Conservation (phyloP, 306 rosid species). For the Biancaea sappan region DNA sequence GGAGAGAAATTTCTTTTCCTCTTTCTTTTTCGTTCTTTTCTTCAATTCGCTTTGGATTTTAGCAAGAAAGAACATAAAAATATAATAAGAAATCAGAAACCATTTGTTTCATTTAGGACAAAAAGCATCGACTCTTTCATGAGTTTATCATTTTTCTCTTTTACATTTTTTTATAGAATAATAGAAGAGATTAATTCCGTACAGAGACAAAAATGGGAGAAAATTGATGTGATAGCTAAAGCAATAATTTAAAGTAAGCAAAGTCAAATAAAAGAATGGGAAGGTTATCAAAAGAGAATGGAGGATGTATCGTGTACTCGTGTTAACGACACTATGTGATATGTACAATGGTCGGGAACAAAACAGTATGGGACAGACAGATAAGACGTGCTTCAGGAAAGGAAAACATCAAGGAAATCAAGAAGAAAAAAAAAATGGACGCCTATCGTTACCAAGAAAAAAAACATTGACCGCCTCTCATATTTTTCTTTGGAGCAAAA, state of each 20-base stretch:
- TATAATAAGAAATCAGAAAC: not conserved
- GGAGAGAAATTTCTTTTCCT: not conserved
- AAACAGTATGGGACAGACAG: slow-evolving; percentile 36
- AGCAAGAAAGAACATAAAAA: slow-evolving; percentile 4
- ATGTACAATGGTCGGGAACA: slow-evolving; percentile 41
- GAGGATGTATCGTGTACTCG: slow-evolving; percentile 30
- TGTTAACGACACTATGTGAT: slow-evolving; percentile 9
- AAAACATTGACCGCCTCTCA: not conserved
- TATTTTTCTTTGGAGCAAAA: not conserved
- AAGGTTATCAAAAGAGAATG: slow-evolving; percentile 5
- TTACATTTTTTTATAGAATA: not conserved
- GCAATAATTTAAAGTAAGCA: slow-evolving; percentile 12
- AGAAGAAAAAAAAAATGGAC: not conserved
- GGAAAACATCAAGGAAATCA: not conserved
- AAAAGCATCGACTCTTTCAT: slow-evolving; percentile 5
- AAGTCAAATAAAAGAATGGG: not conserved
- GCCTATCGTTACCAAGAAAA: not conserved
- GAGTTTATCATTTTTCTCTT: not conserved
- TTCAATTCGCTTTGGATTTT: not conserved
- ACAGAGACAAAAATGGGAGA: slow-evolving; percentile 15
- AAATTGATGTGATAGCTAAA: slow-evolving; percentile 11
- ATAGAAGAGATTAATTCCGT: slow-evolving; percentile 20
- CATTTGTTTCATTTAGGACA: not conserved
- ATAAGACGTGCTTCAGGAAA: slow-evolving; percentile 24
- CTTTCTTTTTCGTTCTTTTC: not conserved